These are phyloP conservation scores for Sonneratia caseolaris DNA, from an alignment of 345 rosid species.

Conservation along the genomic window DNA sequence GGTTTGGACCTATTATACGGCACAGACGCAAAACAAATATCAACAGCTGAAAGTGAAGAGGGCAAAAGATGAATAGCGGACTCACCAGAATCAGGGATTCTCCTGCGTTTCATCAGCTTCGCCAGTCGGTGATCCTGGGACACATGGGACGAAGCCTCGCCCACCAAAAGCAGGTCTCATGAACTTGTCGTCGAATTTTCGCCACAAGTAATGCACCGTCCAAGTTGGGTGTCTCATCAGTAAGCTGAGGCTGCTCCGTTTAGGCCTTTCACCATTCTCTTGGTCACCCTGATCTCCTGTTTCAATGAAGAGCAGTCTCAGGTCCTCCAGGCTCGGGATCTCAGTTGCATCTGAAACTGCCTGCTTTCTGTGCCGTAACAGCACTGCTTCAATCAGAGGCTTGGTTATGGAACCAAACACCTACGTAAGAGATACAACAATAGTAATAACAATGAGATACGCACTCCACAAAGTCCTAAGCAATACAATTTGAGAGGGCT, in stretches of 20 bases:
- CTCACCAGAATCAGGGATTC: neutral
- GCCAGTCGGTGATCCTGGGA: conserved; percentile 2
- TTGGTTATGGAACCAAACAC: conserved; percentile 48
- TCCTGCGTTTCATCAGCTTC: conserved; percentile 2
- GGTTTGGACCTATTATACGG: neutral
- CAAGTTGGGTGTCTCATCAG: conserved; percentile 31
- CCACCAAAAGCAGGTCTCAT: conserved; percentile 13
- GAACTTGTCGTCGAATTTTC: conserved; percentile 12
- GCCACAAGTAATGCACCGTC: conserved; percentile 8
- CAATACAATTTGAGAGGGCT: too few species aligned
- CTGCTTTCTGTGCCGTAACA: conserved; percentile 26
- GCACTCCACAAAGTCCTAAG: too few species aligned
- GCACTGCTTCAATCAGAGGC: conserved; percentile 38
- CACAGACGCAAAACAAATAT: neutral
- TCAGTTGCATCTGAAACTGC: conserved; percentile 28
- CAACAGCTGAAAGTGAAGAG: neutral
- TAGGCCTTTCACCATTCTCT: conserved; percentile 1
- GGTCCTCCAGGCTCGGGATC: conserved; percentile 37
- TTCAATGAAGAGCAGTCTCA: conserved; percentile 33
- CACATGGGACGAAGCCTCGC: conserved; percentile 4
- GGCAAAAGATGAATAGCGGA: neutral
- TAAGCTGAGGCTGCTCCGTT: conserved; percentile 30
- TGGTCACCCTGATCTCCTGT: conserved; percentile 12
- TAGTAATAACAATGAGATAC: neutral
- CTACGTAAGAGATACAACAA: conserved; percentile 13